Evolutionary conservation across 2,329 filamentous ascomycete genomes (phyloP).

Genomic region (Lasiodiplodia sp.): DNA sequence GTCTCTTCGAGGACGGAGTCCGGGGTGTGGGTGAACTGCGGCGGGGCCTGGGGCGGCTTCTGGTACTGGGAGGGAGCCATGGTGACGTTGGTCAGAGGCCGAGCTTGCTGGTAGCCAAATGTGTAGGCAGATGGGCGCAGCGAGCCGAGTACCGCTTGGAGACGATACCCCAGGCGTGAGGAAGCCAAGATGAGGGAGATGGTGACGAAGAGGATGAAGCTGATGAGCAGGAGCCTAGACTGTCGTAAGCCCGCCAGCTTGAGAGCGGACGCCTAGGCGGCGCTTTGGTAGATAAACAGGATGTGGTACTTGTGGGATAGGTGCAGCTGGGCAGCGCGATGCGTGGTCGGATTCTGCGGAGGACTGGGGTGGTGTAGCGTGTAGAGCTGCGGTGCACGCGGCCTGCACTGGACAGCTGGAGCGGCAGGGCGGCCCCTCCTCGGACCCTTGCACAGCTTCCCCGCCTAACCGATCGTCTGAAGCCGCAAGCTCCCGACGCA

Average conservation of each 20-base stretch:
- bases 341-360: not conserved
- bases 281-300: not conserved
- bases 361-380: not conserved
- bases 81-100: constrained; percentile 59
- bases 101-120: constrained; percentile 23
- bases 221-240: constrained; percentile 56
- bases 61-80: constrained; percentile 74
- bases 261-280: constrained; percentile 12
- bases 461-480: not conserved
- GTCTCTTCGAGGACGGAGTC: constrained; percentile 72
- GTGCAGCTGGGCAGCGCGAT: constrained; percentile 1
- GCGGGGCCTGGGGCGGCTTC: constrained; percentile 78
- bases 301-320: constrained; percentile 10
- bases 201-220: constrained; percentile 64
- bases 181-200: constrained; percentile 71
- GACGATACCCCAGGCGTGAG: constrained; percentile 64
- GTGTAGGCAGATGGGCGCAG: constrained; percentile 24
- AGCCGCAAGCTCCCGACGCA: constrained; percentile 20
- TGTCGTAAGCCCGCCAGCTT: constrained; percentile 47
- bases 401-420: constrained; percentile 12
- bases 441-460: constrained; percentile 2
- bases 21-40: constrained; percentile 77
- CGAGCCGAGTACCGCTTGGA: constrained; percentile 60
- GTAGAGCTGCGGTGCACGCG: constrained; percentile 8
- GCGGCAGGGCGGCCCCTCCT: not conserved